Base-by-base conservation (phyloP, 352 stramenopile genomes). In the Pythium inflatum region DNA sequence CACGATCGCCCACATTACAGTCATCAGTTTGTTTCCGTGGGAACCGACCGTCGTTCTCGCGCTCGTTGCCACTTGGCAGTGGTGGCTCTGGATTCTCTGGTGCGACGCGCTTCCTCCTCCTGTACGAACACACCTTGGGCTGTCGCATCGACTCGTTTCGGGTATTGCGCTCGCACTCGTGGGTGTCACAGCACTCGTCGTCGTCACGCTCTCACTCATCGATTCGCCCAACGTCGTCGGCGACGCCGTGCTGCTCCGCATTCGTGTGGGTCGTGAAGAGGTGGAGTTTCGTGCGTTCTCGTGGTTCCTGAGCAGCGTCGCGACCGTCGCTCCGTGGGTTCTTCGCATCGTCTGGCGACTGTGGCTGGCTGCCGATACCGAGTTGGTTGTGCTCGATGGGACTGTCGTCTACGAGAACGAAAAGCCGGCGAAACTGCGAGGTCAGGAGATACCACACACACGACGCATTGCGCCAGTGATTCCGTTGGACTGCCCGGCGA, bases 341-440 rank as follows among this genome's bases (percentile, higher is more conserved):
- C 8, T 54, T 6, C 49, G 62, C 14, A 48, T 68, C 3, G 22
- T 51, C n/a, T 68, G 46, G 43, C 61, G 61, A 7, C 28, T 68
- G 8, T 68, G 46, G 46, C 34, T 34, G 11, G 43, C 49, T 1
- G 16, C n/a, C 1, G 41, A 36, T 2, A 30, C 18, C 11, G 61
- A 58, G 11, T 55, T 68, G 13, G 50, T 68, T 0, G 50, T 68
- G 24, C 38, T 68, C 0, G 61, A 68, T 33, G 61, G 49, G 1
- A 38, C 56, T 7, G 56, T 63, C 1, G 56, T 41, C 8, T 63
- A 63, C 24, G 33, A 61, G 13, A 61, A 49, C 34, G 13, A 49
- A 9, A 7, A 14, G 25, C 3, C 46, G 9, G 2, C 46, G 3
- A 20, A 13, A 54, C 5, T 25, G 24, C n/a, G n/a, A n/a, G n/a